Base-by-base conservation (phyloP, 2,329 filamentous ascomycete genomes). In the Clarireedia monteithiana region DNA sequence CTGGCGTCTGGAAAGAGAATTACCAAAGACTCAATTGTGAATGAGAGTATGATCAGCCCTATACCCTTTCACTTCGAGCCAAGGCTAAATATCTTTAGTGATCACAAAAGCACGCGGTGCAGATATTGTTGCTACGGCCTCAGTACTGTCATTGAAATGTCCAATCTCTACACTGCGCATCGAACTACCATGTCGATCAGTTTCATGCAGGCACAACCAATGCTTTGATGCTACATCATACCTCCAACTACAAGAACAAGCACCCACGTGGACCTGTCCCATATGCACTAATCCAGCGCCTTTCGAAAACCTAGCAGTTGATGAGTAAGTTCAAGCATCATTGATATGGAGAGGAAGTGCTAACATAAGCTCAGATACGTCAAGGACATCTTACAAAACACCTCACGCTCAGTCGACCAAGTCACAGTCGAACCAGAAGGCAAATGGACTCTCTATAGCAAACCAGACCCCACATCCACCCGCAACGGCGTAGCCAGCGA, bases 221-320 rank as follows among this genome's bases (percentile, higher is more conserved):
- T 99, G 94, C 69, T 99, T 97, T 64, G 94, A 99, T 70, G 92
- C 88, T 3, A 86, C 83, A 3, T 95, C 90, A 2, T 99, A 96
- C 68, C 78, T 99, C 20, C 89, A 96, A 65, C 74, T 99, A 27
- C 92, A 97, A 69, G 91, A 97, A 69, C 94, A 99, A 74, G 92
- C 90, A 0, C 94, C 94, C 0, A 95, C 94, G 17, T 99, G 94
- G 94, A 78, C 84, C n/a, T 99, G 94, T 66, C 94, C 94, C 0
- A 86, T 96, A 23, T 99, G 94, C 75, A 92, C 86, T 71, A 95
- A 91, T 67, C 73, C 82, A 0, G 85, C 91, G 1, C 83, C 85
- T 0, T 99, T 89, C 70, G 87, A 92, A 50, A 84, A 82, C 48
- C 74, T 99, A 24, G 90, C 89, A 10, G 83, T 97, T 30, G 94